Evolutionary conservation across 306 rosid species (phyloP).

Genomic region (Cucumis sativus): Cucumber_9930_V3 NC_026660.2:29774001-29774500

Average conservation of each 20-base stretch:
- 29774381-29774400: neutral
- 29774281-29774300: neutral
- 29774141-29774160: neutral
- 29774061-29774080: neutral
- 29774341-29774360: neutral
- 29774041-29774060: neutral
- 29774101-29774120: neutral
- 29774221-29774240: neutral
- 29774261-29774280: neutral
- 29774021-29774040: neutral
- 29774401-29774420: neutral
- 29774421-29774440: neutral
- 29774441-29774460: conserved; percentile 30
- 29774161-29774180: neutral
- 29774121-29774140: too few species aligned
- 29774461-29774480: conserved; percentile 86
- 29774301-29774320: neutral
- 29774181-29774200: neutral
- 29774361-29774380: neutral
- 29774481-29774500: conserved; percentile 95
- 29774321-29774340: too few species aligned
- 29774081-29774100: neutral
- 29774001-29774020: neutral
- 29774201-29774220: neutral
- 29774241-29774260: neutral